Conservation (phyloP, 805 yeast species). For the Myxozyma neotropica region DNA sequence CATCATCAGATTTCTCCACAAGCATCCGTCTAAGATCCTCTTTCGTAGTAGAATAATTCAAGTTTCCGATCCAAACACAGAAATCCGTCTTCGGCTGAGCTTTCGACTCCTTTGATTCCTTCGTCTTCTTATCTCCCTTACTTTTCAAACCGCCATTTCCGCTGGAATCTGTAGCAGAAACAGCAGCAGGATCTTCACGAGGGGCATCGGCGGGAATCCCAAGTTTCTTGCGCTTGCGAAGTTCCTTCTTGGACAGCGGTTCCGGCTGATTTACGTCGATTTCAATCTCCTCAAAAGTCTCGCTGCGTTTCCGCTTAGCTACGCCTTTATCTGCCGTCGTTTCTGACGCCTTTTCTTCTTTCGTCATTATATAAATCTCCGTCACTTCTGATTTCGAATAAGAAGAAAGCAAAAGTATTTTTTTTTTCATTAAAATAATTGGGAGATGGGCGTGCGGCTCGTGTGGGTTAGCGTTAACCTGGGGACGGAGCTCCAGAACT, state of each 20-base stretch:
- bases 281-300: constrained; percentile 44
- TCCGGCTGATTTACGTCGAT: constrained; percentile 57
- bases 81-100: constrained; percentile 48
- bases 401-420: not conserved
- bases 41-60: constrained; percentile 78
- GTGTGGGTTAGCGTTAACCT: no score
- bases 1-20: constrained; percentile 53
- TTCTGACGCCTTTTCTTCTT: not conserved
- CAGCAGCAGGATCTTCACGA: constrained; percentile 44
- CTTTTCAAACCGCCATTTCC: constrained; percentile 30
- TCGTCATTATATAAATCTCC: not conserved
- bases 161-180: constrained; percentile 42
- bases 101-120: constrained; percentile 2
- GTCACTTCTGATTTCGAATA: not conserved
- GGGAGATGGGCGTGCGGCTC: constrained; percentile 5
- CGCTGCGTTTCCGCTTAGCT: constrained; percentile 20
- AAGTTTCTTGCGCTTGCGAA: constrained; percentile 65
- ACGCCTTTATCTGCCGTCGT: not conserved
- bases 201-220: constrained; percentile 34
- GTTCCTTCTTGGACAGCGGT: constrained; percentile 90
- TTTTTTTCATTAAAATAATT: not conserved
- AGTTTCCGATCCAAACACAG: constrained; percentile 95
- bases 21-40: constrained; percentile 73
- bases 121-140: not conserved
- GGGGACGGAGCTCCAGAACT: no score